Evolutionary conservation across 2,329 filamentous ascomycete genomes (phyloP).

Genomic region (Exophiala calicioides): DNA sequence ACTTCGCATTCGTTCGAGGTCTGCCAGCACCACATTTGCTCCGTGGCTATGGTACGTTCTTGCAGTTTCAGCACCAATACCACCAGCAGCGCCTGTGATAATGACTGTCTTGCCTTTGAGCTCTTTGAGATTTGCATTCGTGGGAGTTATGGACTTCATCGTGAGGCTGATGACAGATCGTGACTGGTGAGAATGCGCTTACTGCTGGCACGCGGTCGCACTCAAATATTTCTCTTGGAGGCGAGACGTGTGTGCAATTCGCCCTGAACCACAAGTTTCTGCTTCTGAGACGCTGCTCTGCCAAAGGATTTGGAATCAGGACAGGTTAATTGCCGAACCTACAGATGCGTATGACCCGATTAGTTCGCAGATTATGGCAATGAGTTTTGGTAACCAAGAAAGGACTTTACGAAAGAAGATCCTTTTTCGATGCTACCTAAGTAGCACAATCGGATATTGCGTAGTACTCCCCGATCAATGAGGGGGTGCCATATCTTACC

Average conservation of each 20-base stretch:
- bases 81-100: slow-evolving; percentile 51
- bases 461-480: no score
- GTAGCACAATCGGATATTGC: no score
- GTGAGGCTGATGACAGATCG: not conserved
- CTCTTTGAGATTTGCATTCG: not conserved
- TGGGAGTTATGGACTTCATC: slow-evolving; percentile 2
- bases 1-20: not conserved
- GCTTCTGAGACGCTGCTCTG: not conserved
- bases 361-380: no score
- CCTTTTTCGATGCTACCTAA: no score
- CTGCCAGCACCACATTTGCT: slow-evolving; percentile 1
- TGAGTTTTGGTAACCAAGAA: not conserved
- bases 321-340: no score
- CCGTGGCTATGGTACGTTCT: not conserved
- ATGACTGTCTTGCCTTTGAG: slow-evolving; percentile 45
- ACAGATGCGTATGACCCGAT: no score
- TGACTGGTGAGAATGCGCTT: not conserved
- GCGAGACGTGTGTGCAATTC: not conserved
- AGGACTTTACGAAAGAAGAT: no score
- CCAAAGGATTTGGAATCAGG: not conserved
- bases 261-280: not conserved
- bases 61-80: slow-evolving; percentile 52
- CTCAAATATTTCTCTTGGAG: not conserved
- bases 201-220: not conserved
- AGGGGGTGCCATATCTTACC: no score